Evolutionary conservation across 2,329 filamentous ascomycete genomes (phyloP).

Genomic region (Monilinia laxa): DNA sequence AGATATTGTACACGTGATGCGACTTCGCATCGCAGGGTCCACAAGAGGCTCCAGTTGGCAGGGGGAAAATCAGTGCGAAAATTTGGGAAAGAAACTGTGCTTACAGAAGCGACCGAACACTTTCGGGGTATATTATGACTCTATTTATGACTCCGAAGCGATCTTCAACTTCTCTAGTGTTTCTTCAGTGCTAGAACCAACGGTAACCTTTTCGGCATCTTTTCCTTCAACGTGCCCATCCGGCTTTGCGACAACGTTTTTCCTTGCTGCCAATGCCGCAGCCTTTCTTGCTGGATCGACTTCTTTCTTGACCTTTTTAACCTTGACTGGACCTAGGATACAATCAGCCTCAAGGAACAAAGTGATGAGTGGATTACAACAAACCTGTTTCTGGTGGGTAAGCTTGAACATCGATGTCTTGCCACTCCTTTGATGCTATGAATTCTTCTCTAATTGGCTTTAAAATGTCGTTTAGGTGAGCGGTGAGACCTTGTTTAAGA

Average conservation of each 20-base stretch:
- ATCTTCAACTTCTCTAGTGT: slow-evolving; percentile 36
- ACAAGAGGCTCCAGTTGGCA: not conserved
- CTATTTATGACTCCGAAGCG: slow-evolving; percentile 31
- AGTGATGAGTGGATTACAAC: slow-evolving; percentile 44
- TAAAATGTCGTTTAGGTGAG: slow-evolving; percentile 70
- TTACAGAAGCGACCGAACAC: slow-evolving; percentile 24
- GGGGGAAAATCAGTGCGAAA: not conserved
- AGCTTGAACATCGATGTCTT: slow-evolving; percentile 71
- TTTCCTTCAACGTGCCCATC: slow-evolving; percentile 37
- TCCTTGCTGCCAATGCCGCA: slow-evolving; percentile 35
- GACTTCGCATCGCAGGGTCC: not conserved
- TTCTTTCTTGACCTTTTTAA: slow-evolving; percentile 70
- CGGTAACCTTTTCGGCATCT: slow-evolving; percentile 31
- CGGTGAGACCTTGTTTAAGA: slow-evolving; percentile 79
- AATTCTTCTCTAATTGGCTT: slow-evolving; percentile 76
- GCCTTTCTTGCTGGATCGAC: slow-evolving; percentile 42
- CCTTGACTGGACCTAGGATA: slow-evolving; percentile 51
- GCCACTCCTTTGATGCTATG: slow-evolving; percentile 72
- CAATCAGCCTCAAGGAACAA: not conserved
- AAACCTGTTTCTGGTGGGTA: slow-evolving; percentile 71
- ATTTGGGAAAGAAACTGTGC: not conserved
- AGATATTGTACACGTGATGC: not conserved
- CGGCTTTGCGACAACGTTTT: slow-evolving; percentile 33
- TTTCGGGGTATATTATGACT: slow-evolving; percentile 22
- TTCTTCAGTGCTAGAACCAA: slow-evolving; percentile 32